Base-by-base conservation (phyloP, 257 asterid genomes). In the Solanum bulbocastanum region DNA sequence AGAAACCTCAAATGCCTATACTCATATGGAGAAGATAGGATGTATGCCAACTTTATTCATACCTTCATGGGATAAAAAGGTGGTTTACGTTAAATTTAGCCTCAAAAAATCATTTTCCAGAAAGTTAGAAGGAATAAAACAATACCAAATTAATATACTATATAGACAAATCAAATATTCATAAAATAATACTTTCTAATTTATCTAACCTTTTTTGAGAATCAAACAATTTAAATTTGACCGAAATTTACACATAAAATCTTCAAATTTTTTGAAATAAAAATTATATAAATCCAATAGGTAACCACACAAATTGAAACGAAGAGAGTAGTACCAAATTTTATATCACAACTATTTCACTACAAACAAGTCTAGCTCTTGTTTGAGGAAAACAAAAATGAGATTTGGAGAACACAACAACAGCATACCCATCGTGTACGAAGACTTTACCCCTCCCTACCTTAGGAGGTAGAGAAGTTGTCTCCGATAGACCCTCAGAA, bases 151-250 rank as follows among this genome's bases (percentile, higher is more conserved):
- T 58, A 23, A 22, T 22, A 58, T 58, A 58, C 66, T 58, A 58
- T 18, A 65, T n/a, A 65, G 33, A 65, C 33, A 65, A 65, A 65
- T 65, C 72, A 65, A 65, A n/a, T n/a, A 65, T 65, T 65, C 1
- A n/a, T n/a, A 10, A 65, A n/a, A 65, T 10, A 65, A 10, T n/a
- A 14, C 20, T 49, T 49, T 0, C 0, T 7, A 49, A 49, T 49
- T 49, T 49, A 0, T 49, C 3, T 0, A 8, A 5, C 22, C 0
- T 49, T 14, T 49, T 49, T 49, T 3, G 22, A 49, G 1, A 49
- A 14, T 49, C 22, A 49, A 49, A 49, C 20, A 15, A 15, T 15
- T 49, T 49, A 49, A 49, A 14, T 49, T 15, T 49, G 0, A 49
- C 1, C 0, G 15, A 3, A 49, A 49, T 49, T 49, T 49, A 22